Evolutionary conservation across 495 filamentous ascomycete genomes (phyloP).

Genomic region (Amphirosellinia nigrospora): DNA sequence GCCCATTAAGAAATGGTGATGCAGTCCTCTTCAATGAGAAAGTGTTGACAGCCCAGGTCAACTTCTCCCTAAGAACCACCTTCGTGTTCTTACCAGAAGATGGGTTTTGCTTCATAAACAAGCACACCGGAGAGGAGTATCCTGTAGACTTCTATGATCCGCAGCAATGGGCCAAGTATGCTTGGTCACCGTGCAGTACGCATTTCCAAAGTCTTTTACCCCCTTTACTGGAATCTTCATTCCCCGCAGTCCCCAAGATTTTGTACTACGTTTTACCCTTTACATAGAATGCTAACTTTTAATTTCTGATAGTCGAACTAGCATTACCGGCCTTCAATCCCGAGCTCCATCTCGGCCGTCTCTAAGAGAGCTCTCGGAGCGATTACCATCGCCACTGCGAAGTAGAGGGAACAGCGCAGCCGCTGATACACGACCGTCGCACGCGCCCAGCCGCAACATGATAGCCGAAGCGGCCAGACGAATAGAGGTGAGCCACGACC

Average conservation of each 20-base stretch:
- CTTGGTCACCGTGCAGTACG: constrained; percentile 70
- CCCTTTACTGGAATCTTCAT: not conserved
- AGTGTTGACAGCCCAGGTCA: constrained; percentile 91
- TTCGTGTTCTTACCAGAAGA: constrained; percentile 87
- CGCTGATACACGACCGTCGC: constrained; percentile 32
- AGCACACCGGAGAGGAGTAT: constrained; percentile 79
- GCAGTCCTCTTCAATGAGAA: constrained; percentile 88
- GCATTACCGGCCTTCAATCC: constrained; percentile 57
- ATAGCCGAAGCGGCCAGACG: constrained; percentile 35
- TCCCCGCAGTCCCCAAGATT: not conserved
- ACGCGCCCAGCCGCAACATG: constrained; percentile 30
- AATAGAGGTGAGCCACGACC: constrained; percentile 46
- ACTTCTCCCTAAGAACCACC: constrained; percentile 88
- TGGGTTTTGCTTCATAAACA: constrained; percentile 88
- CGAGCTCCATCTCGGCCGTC: constrained; percentile 43
- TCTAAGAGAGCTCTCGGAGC: constrained; percentile 47
- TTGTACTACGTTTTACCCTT: not conserved
- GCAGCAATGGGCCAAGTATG: constrained; percentile 79
- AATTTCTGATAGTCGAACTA: constrained; percentile 52
- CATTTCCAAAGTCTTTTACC: not conserved
- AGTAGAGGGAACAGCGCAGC: constrained; percentile 39
- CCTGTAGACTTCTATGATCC: constrained; percentile 84
- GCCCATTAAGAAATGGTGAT: constrained; percentile 88
- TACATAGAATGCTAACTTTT: constrained; percentile 1
- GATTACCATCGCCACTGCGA: constrained; percentile 36